Conservation (phyloP, 345 rosid genomes). For the Arabidopsis thaliana region TAIR10.1 NC_003075.7:18554001-18554500, state of each 20-base stretch:
- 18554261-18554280: constrained; percentile 66
- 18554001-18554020: constrained; percentile 38
- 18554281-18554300: constrained; percentile 63
- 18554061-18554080: constrained; percentile 33
- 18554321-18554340: constrained; percentile 78
- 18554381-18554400: constrained; percentile 85
- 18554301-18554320: constrained; percentile 63
- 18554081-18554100: constrained; percentile 19
- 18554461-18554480: constrained; percentile 52
- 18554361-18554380: constrained; percentile 89
- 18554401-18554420: constrained; percentile 69
- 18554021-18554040: constrained; percentile 37
- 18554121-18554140: constrained; percentile 40
- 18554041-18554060: constrained; percentile 38
- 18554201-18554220: constrained; percentile 60
- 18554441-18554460: constrained; percentile 53
- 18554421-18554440: constrained; percentile 59
- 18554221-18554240: constrained; percentile 62
- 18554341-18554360: constrained; percentile 74
- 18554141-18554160: constrained; percentile 44
- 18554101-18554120: constrained; percentile 28
- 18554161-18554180: constrained; percentile 37
- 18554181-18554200: constrained; percentile 43
- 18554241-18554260: constrained; percentile 61
- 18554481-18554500: constrained; percentile 55